Evolutionary conservation across 495 filamentous ascomycete genomes (phyloP), one percentile per base, ranked within the genome.

Genomic region (Haplographium delicatum): DNA sequence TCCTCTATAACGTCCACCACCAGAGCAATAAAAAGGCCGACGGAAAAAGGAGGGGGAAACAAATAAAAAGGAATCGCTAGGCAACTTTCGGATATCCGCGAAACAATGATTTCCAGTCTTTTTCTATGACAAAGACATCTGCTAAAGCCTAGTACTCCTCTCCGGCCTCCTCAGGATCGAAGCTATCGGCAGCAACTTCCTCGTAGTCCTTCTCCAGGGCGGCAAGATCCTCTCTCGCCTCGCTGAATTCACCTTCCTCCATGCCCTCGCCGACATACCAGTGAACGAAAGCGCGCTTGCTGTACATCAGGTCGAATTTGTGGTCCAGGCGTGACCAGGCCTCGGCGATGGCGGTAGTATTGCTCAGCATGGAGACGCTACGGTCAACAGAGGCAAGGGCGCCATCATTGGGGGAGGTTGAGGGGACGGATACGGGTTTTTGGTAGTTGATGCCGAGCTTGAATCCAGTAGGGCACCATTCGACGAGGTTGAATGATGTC

Each of bases 271-370:
- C 89, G 38, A 95, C 89, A 62, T 95, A 95, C 89, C 89, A 95
- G 69, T 95, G 89, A 13, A 95, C 89, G 63, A 95, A 95, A 34
- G 89, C 89, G 60, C 89, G 86, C 80, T 95, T 95, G 72, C 80
- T 86, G 75, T 95, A 94, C 89, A 95, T 95, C 56, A 95, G 86
- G 60, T 95, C 89, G 70, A 95, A 95, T 71, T 95, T 95, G 74
- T 88, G 82, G 68, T 91, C 87, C 24, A 95, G 75, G 55, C 88
- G 85, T 38, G 78, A 81, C 89, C 89, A 95, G 35, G 89, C 89
- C 68, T 95, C 89, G 38, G 89, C 82, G 52, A 95, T 93, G 50
- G 89, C 85, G 10, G 89, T 95, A 19, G 89, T 93, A 78, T 95
- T 95, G 71, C 84, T 87, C 50, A 95, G 71, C 89, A 95, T 95